Base-by-base conservation (phyloP, 371 early-diverging fungal species). In the Mortierella sp. region DNA sequence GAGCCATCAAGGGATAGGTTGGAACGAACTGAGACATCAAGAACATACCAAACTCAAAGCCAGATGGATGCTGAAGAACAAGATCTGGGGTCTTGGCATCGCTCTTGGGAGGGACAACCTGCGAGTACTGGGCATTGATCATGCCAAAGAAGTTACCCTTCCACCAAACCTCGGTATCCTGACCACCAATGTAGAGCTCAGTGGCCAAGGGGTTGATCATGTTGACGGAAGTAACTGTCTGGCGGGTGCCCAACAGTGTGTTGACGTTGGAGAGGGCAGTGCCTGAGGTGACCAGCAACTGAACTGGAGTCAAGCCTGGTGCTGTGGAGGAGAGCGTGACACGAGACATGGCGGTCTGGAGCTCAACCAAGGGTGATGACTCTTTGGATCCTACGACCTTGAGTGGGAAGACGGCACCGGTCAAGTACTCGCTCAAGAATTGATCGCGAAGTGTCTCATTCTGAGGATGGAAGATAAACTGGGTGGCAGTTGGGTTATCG, bases 71-170 rank as follows among this genome's bases (percentile, higher is more conserved):
- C 65, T 77, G 79, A 30, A 77, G 50, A 37, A 62, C 53, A 56
- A 77, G 50, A 1, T 47, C 5, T 9, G 79, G 79, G 1, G 79
- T 68, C 14, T 47, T n/a, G 19, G 57, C 79, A 3, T 5, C 11
- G n/a, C 69, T 60, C 16, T 77, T 77, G 45, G 72, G 50, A 15
- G 68, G 65, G 4, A 77, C 66, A 26, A 51, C 25, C 57, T 77
- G 79, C 21, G 68, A 51, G 12, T 77, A 72, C 51, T 46, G 57
- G 45, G 84, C 84, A 58, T 83, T 65, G 57, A 88, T 85, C 64
- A 84, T 83, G 46, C 89, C 89, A 28, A 88, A 82, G 50, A 84
- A 84, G 74, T 82, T 84, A 19, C 86, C 86, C 11, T 76, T 63
- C 71, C 80, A 86, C 7, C 75, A 81, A 50, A 82, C 84, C 44